These are phyloP conservation scores for Salvia sclarea DNA, from an alignment of 305 asterid genomes.

Conservation along the genomic window DNA sequence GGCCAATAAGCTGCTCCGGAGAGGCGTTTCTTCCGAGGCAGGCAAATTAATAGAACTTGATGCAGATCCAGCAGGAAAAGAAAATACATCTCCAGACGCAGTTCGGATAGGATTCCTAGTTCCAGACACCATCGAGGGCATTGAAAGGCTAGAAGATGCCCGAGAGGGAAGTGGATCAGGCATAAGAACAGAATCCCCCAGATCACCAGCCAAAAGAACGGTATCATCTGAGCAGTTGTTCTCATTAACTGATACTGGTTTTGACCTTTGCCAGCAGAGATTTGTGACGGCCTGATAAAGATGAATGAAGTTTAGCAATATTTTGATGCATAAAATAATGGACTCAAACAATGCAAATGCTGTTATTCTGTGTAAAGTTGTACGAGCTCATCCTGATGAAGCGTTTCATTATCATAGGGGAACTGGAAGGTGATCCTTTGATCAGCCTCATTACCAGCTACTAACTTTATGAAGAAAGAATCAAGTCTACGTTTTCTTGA, in stretches of 20 bases:
- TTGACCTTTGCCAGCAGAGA: conserved; percentile 96
- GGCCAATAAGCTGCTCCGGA: conserved; percentile 58
- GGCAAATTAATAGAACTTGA: conserved; percentile 48
- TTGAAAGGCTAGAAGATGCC: conserved; percentile 60
- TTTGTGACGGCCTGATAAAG: conserved; percentile 80
- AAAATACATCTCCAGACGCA: conserved; percentile 60
- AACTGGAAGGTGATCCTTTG: conserved; percentile 18
- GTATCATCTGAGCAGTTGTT: conserved; percentile 70
- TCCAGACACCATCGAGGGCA: conserved; percentile 56
- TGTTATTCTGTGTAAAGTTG: background rate
- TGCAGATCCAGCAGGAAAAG: conserved; percentile 52
- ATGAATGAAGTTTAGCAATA: conserved; percentile 16
- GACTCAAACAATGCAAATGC: conserved; percentile 19
- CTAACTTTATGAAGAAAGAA: conserved; percentile 19
- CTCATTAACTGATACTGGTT: conserved; percentile 68
- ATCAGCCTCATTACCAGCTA: conserved; percentile 15
- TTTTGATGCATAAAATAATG: conserved; percentile 20
- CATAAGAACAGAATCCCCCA: conserved; percentile 91
- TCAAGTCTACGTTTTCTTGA: conserved; percentile 6
- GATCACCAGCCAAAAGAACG: conserved; percentile 80
- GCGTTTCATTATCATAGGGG: background rate
- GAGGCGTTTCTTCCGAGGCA: conserved; percentile 70
- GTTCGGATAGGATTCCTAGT: conserved; percentile 62
- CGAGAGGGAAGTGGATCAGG: conserved; percentile 96
- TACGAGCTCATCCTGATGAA: conserved; percentile 6